Conservation (phyloP, 208 protist species). For the Acanthamoeba culbertsoni region DNA sequence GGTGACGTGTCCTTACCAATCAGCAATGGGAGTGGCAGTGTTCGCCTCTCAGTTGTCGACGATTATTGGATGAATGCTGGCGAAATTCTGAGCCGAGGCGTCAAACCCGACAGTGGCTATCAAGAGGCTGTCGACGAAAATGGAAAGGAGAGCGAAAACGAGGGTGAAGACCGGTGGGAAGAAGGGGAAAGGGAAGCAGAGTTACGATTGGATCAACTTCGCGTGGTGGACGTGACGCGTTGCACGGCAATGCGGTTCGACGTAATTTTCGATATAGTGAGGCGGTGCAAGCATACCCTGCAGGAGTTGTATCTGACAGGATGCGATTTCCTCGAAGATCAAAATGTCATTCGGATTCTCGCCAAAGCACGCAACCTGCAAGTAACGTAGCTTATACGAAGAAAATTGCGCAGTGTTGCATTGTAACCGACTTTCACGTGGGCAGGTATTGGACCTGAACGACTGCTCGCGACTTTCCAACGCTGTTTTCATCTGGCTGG, state of each 20-base stretch:
- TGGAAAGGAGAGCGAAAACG: neutral
- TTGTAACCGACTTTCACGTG: neutral
- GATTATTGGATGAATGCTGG: neutral
- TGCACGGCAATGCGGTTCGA: neutral
- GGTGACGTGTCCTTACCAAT: neutral
- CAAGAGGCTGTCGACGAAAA: neutral
- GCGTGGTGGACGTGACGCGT: neutral
- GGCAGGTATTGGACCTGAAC: conserved; percentile 22
- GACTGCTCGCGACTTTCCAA: neutral
- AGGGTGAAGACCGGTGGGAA: neutral
- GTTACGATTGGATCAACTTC: neutral
- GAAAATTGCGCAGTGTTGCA: neutral
- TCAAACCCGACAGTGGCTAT: neutral
- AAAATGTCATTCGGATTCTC: neutral
- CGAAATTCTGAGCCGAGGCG: neutral
- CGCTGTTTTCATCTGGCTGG: neutral
- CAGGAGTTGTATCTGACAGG: conserved; percentile 24
- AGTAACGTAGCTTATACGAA: neutral
- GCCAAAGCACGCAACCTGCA: neutral
- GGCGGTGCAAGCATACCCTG: neutral
- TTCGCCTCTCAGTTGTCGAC: no score
- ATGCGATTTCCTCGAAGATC: neutral
- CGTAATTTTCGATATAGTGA: neutral
- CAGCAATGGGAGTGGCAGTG: no score
- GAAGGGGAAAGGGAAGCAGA: neutral